Base-by-base conservation (phyloP, 1,139 yeast genomes). In the Yamadazyma buinensis region DNA sequence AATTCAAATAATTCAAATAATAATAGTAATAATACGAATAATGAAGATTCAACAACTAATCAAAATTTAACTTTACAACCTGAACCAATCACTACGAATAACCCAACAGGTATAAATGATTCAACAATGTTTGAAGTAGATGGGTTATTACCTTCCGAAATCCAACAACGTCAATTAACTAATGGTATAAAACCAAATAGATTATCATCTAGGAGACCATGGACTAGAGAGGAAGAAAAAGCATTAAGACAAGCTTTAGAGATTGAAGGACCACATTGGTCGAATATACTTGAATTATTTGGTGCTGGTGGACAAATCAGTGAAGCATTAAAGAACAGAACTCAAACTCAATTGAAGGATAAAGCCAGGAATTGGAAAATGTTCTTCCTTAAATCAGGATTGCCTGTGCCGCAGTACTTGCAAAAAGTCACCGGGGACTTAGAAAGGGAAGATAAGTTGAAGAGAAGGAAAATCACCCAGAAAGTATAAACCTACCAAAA, bases 301-400 rank as follows among this genome's bases (percentile, higher is more conserved):
- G 98, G 98, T 0, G 84, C 95, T 7, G 97, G 97, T 7, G 98
- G 98, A 4, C 75, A 82, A 30, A 72, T 84, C 18, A 80, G 83
- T 19, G 97, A 92, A 55, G 79, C 81, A 2, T 68, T 92, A 46
- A 90, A 86, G 55, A 85, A 87, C 52, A 70, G 97, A 52, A 81
- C 84, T 10, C 95, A 88, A 53, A 88, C 90, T 10, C 97, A 90
- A 55, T 69, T 92, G 39, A 92, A 92, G 55, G 98, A 92, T 55
- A 92, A 92, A 54, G 97, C 97, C 0, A 73, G 97, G 45, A 92
- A 92, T 53, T 84, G 96, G 86, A 92, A 90, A 56, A 75, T 86
- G 72, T 82, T 83, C 44, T 87, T 83, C 54, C 62, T 88, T 40
- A 84, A 87, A 52, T 72, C 77, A 38, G 80, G 80, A 4, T 59